Percentiles rank a stretch among this genome's conserved stretches.
These are phyloP conservation scores for Roridomyces roridus DNA, from an alignment of 768 basidiomycete species.

Conservation along the genomic window DNA sequence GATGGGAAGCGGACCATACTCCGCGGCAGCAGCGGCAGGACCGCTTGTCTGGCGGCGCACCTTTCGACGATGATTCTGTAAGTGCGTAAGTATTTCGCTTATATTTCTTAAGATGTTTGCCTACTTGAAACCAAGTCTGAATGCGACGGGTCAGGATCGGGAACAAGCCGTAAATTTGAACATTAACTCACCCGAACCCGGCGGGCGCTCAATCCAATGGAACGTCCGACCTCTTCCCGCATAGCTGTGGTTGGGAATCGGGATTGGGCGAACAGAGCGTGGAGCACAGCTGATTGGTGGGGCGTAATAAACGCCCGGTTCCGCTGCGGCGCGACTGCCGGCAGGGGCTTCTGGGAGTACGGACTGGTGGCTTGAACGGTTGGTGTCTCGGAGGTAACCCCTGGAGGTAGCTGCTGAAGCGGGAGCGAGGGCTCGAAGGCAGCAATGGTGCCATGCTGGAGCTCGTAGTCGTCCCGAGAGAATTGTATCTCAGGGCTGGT, in stretches of 20 bases:
- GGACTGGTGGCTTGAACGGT: constrained; percentile 52
- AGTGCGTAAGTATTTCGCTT: constrained; percentile 28
- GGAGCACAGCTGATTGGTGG: constrained; percentile 87
- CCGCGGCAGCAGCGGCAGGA: constrained; percentile 56
- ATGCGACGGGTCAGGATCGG: constrained; percentile 16
- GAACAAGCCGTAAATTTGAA: constrained; percentile 16
- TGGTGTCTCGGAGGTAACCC: constrained; percentile 69
- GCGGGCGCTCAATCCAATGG: constrained; percentile 87
- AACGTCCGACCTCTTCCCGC: constrained; percentile 86
- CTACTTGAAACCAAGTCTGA: constrained; percentile 91
- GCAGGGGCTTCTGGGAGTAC: constrained; percentile 42
- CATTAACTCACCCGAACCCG: constrained; percentile 79
- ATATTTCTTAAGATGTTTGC: constrained; percentile 14
- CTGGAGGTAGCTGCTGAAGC: constrained; percentile 61
- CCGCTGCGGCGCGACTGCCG: constrained; percentile 58
- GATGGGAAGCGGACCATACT: constrained; percentile 68
- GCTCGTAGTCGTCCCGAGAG: constrained; percentile 55
- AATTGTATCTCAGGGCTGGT: too few species aligned
- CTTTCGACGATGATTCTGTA: constrained; percentile 87
- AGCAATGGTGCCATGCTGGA: constrained; percentile 56
- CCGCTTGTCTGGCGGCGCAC: constrained; percentile 71
- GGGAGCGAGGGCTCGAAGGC: constrained; percentile 69
- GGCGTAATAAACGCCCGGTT: constrained; percentile 87
- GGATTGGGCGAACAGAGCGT: constrained; percentile 86
- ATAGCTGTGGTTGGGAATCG: constrained; percentile 88